Evolutionary conservation across 2,329 filamentous ascomycete genomes (phyloP).

Genomic region (Bipolaris oryzae): DNA sequence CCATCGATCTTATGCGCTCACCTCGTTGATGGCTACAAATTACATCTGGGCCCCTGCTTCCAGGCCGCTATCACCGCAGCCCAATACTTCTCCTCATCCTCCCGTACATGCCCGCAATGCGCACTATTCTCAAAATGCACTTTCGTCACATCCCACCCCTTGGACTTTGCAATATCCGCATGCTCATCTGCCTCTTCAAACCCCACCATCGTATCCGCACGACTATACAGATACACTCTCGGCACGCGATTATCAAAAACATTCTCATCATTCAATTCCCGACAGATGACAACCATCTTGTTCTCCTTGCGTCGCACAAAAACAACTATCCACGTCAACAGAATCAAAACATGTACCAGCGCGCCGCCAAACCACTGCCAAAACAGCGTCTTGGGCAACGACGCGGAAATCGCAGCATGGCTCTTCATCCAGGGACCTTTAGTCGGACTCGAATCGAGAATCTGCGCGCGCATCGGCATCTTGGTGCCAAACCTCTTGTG

Average conservation of each 20-base stretch:
- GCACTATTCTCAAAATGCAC: conserved; percentile 63
- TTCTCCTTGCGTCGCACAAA: conserved; percentile 28
- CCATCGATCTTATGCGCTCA: background rate
- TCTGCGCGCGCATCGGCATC: conserved; percentile 39
- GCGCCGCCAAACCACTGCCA: conserved; percentile 35
- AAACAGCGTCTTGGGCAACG: conserved; percentile 32
- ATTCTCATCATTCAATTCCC: conserved; percentile 37
- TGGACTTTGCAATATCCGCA: conserved; percentile 54
- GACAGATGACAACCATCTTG: conserved; percentile 35
- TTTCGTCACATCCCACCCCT: conserved; percentile 58
- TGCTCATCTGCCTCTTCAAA: conserved; percentile 63
- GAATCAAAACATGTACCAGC: conserved; percentile 38
- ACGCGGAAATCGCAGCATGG: conserved; percentile 38
- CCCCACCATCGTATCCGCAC: conserved; percentile 62
- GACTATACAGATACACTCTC: conserved; percentile 65
- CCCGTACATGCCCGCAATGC: conserved; percentile 67
- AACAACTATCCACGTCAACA: conserved; percentile 26
- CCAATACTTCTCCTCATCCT: conserved; percentile 66
- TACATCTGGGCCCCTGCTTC: conserved; percentile 25
- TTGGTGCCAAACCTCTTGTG: conserved; percentile 19
- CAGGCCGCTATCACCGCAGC: conserved; percentile 41
- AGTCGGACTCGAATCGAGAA: conserved; percentile 45
- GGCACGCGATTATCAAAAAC: conserved; percentile 46
- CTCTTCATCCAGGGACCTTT: conserved; percentile 40
- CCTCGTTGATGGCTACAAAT: background rate